Conservation (phyloP, 345 rosid species). For the Populus pruinosa region DNA sequence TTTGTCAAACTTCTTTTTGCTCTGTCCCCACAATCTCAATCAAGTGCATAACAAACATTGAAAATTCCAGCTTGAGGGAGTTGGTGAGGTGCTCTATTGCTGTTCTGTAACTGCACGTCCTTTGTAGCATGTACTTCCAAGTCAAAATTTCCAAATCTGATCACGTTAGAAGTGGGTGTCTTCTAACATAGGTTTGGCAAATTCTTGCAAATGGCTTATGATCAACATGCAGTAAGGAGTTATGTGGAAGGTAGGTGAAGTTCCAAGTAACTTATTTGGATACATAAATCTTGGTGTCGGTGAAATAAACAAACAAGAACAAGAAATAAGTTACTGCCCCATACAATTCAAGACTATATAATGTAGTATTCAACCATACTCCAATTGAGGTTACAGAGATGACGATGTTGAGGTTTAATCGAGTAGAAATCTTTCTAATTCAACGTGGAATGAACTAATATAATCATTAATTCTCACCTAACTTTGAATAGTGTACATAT, state of each 20-base stretch:
- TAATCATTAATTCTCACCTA: background rate
- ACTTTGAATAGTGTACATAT: too few species aligned
- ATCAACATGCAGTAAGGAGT: background rate
- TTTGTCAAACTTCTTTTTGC: background rate
- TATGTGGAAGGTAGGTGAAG: background rate
- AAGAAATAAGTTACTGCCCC: too few species aligned
- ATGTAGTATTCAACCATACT: too few species aligned
- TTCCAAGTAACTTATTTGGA: background rate
- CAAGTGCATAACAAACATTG: background rate
- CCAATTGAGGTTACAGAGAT: background rate
- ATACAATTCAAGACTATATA: too few species aligned
- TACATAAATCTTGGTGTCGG: background rate
- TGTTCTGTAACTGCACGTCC: background rate
- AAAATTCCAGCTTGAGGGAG: background rate
- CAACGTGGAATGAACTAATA: background rate
- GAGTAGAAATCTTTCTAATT: too few species aligned
- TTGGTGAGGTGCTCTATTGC: background rate
- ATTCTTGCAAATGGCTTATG: background rate
- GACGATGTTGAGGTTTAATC: background rate
- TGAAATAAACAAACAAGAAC: too few species aligned
- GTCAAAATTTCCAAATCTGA: background rate
- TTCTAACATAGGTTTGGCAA: background rate
- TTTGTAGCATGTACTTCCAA: background rate
- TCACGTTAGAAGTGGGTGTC: background rate
- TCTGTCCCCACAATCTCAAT: constrained; percentile 6